Percentiles rank a stretch among this genome's conserved stretches.
These are phyloP conservation scores for Diospyros kaki DNA, from an alignment of 148 eudicot genomes.

Conservation along the genomic window DNA sequence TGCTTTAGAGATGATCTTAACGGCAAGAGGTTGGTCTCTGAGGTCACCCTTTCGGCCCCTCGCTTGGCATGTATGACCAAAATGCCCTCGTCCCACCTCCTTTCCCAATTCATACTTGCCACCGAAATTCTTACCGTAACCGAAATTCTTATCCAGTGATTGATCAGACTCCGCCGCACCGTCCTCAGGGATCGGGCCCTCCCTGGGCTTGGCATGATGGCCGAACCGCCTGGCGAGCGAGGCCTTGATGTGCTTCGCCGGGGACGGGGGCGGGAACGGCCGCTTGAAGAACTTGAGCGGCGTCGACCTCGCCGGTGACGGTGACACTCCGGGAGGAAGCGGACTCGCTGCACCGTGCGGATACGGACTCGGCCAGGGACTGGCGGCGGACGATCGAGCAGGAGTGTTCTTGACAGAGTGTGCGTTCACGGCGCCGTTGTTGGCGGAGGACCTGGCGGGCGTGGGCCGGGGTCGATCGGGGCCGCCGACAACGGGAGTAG, in stretches of 20 bases:
- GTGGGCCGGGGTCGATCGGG: slow-evolving; percentile 25
- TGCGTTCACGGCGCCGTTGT: slow-evolving; percentile 16
- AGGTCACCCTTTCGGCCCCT: slow-evolving; percentile 46
- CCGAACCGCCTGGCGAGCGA: slow-evolving; percentile 54
- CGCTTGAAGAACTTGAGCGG: slow-evolving; percentile 52
- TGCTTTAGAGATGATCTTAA: slow-evolving; percentile 65
- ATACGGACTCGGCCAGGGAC: slow-evolving; percentile 69
- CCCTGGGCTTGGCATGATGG: slow-evolving; percentile 32
- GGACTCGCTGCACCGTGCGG: slow-evolving; percentile 46
- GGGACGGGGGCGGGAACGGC: slow-evolving; percentile 72
- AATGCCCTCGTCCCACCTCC: slow-evolving; percentile 71
- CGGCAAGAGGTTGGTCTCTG: slow-evolving; percentile 55
- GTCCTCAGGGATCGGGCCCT: slow-evolving; percentile 51
- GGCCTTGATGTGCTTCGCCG: slow-evolving; percentile 72
- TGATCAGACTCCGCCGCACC: slow-evolving; percentile 19
- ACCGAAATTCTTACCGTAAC: slow-evolving; percentile 53
- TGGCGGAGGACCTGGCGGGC: slow-evolving; percentile 41
- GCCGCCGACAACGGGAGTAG: slow-evolving; percentile 14
- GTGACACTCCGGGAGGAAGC: slow-evolving; percentile 54
- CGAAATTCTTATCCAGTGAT: slow-evolving; percentile 53
- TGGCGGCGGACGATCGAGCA: slow-evolving; percentile 33
- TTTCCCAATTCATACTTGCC: slow-evolving; percentile 60
- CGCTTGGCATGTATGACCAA: slow-evolving; percentile 66
- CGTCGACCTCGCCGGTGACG: slow-evolving; percentile 69
- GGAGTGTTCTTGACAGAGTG: slow-evolving; percentile 41